These are phyloP conservation scores for Panaeolus cyanescens DNA, from an alignment of 768 basidiomycete species.

Conservation along the genomic window DNA sequence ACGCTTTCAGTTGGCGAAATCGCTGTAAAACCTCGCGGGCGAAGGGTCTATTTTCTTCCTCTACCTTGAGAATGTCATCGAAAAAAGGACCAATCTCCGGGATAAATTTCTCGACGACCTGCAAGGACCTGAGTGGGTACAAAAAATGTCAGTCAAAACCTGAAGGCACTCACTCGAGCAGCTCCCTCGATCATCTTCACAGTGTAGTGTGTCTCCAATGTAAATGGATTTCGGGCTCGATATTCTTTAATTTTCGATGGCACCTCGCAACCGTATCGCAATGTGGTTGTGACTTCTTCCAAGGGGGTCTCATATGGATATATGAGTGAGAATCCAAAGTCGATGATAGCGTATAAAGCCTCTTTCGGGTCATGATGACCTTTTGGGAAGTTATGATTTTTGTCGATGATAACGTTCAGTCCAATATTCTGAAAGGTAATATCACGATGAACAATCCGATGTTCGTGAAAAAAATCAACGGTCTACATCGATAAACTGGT, in stretches of 20 bases:
- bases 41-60: background rate
- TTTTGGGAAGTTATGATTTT: background rate
- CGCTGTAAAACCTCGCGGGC: background rate
- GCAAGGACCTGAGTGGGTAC: too few relatives aligned
- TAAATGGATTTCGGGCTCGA: too few relatives aligned
- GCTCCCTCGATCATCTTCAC: too few relatives aligned
- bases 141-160: too few relatives aligned
- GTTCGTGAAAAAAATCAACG: conserved; percentile 15
- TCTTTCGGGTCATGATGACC: background rate
- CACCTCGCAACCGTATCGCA: too few relatives aligned
- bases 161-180: too few relatives aligned
- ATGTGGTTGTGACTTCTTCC: background rate
- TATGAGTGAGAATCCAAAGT: conserved; percentile 3
- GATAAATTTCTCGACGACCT: background rate
- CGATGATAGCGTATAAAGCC: conserved; percentile 9
- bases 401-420: conserved; percentile 9
- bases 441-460: conserved; percentile 15
- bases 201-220: too few relatives aligned
- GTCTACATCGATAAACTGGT: too few relatives aligned
- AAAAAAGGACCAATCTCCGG: background rate
- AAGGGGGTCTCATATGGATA: background rate
- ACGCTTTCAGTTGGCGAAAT: background rate
- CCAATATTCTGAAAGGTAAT: conserved; percentile 13
- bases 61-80: background rate
- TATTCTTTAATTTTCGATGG: background rate